Conservation (phyloP, 2,329 filamentous ascomycete species). For the Trichoderma polysporum region DNA sequence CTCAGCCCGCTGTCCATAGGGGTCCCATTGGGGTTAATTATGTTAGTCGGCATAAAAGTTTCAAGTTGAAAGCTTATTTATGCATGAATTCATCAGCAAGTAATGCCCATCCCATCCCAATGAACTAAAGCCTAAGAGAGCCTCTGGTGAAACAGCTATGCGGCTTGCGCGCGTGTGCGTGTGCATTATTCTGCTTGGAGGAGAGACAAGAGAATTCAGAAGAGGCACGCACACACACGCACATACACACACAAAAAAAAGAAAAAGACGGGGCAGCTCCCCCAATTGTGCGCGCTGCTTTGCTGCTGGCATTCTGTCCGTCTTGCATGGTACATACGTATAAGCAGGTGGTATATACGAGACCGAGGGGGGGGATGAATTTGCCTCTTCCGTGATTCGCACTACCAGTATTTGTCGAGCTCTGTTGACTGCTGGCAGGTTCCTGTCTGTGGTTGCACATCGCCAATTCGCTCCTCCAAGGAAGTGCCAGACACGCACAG, state of each 20-base stretch:
- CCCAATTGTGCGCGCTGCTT: neutral
- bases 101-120: neutral
- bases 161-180: neutral
- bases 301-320: neutral
- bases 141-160: neutral
- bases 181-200: neutral
- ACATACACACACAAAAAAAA: neutral
- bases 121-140: too few relatives aligned
- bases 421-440: neutral
- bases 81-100: neutral
- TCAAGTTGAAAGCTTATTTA: neutral
- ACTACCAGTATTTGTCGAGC: neutral
- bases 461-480: neutral
- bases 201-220: too few relatives aligned
- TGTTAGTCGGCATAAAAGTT: neutral
- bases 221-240: too few relatives aligned
- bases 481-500: slow-evolving; percentile 6
- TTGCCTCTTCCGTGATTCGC: neutral
- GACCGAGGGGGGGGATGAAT: neutral
- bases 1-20: too few relatives aligned
- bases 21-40: neutral
- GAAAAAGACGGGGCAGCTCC: neutral
- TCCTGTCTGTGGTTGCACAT: neutral
- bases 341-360: neutral
- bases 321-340: neutral